A percentile compares a stretch with the other conserved stretches of the same genome.
phyloP scores from a whole-genome alignment of 2,329 filamentous ascomycete species.

The Curvularia verruculosa region DNA sequence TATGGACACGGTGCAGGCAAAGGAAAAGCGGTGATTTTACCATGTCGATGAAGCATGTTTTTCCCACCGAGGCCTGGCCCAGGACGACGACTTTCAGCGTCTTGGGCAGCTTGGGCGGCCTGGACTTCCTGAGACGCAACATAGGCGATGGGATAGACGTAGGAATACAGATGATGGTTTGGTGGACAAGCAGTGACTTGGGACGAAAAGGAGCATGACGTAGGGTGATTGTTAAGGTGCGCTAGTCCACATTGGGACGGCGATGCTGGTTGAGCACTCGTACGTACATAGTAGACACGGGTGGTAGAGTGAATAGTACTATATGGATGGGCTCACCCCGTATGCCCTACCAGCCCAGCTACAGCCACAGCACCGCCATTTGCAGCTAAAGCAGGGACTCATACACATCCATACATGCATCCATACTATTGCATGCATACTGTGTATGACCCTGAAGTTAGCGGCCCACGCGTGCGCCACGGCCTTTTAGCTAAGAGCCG shows the following conservation, averaged over 20 bases:
- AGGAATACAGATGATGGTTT: neutral
- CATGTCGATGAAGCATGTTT: constrained; percentile 38
- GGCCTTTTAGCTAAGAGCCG: neutral
- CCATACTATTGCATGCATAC: no score
- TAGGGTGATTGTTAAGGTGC: constrained; percentile 1
- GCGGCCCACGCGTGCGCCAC: constrained; percentile 5
- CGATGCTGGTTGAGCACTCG: neutral
- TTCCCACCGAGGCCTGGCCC: constrained; percentile 32
- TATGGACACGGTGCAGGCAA: neutral
- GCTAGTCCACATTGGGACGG: neutral
- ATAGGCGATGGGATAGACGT: neutral
- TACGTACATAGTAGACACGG: neutral
- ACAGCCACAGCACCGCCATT: neutral
- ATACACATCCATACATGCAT: no score
- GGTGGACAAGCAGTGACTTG: neutral
- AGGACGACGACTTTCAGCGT: constrained; percentile 24
- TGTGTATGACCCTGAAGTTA: neutral
- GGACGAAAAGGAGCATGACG: neutral
- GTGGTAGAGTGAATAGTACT: no score
- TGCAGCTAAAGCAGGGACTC: no score
- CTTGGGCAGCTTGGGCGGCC: no score
- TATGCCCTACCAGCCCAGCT: no score
- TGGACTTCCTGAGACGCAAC: constrained; percentile 5
- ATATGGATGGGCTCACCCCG: no score
- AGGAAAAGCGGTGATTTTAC: constrained; percentile 8